A percentile compares a stretch with the other conserved stretches of the same genome.
These are phyloP conservation scores for Psilocybe azurescens DNA, from an alignment of 768 basidiomycete genomes.

Conservation along the genomic window DNA sequence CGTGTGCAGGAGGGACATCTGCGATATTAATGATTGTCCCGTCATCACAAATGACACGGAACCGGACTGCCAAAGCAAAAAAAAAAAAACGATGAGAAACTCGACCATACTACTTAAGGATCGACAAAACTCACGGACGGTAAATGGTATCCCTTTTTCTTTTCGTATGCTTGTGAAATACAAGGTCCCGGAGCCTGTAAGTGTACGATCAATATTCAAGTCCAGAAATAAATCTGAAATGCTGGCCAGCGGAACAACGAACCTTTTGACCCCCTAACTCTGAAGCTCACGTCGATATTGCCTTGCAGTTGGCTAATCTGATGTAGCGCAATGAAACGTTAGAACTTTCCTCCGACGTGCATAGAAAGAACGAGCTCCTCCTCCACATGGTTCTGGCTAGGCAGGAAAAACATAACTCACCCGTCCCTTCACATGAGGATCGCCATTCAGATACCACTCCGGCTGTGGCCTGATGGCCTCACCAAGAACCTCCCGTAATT, in stretches of 20 bases:
- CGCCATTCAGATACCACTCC: slow-evolving; percentile 79
- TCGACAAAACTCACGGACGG: slow-evolving; percentile 58
- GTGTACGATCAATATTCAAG: neutral
- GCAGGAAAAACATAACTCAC: slow-evolving; percentile 44
- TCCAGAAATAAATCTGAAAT: neutral
- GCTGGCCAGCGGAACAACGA: slow-evolving; percentile 16
- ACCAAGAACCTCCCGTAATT: slow-evolving; percentile 60
- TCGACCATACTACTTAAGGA: neutral
- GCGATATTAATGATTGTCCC: slow-evolving; percentile 52
- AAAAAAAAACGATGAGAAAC: neutral
- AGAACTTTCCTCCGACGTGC: neutral
- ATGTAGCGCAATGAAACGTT: neutral
- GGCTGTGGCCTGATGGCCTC: slow-evolving; percentile 69
- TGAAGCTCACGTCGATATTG: slow-evolving; percentile 78
- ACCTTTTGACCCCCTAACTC: slow-evolving; percentile 77
- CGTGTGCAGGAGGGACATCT: slow-evolving; percentile 34
- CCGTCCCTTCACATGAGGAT: slow-evolving; percentile 71
- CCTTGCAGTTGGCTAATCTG: slow-evolving; percentile 79
- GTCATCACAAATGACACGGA: slow-evolving; percentile 69
- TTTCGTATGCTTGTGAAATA: slow-evolving; percentile 87
- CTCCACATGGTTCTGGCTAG: neutral
- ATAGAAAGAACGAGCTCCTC: neutral
- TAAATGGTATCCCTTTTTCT: slow-evolving; percentile 73
- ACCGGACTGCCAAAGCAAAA: slow-evolving; percentile 52
- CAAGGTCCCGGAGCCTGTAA: slow-evolving; percentile 70